phyloP scores from a whole-genome alignment of 768 basidiomycete genomes.

The Tephrocybe sp. region DNA sequence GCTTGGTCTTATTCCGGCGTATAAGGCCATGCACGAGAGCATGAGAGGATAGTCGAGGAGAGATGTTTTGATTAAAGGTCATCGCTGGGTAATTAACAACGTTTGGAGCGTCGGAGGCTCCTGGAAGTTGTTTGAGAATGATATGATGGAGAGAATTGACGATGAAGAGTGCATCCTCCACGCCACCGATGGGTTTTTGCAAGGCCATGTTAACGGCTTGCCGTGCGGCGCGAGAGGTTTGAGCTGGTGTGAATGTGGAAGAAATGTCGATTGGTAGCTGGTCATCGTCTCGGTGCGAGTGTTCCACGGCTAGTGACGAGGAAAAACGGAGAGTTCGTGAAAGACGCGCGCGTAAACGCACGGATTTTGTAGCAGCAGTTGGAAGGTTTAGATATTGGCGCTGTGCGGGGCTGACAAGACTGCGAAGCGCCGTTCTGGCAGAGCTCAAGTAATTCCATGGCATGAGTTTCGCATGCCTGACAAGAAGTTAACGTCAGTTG shows the following conservation, averaged over 20 bases:
- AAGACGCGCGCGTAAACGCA: background rate
- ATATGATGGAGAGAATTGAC: slow-evolving; percentile 57
- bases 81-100: slow-evolving; percentile 34
- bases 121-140: slow-evolving; percentile 18
- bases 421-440: slow-evolving; percentile 40
- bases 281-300: background rate
- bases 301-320: slow-evolving; percentile 3
- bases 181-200: slow-evolving; percentile 28
- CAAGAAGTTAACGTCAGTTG: slow-evolving; percentile 1
- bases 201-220: slow-evolving; percentile 50
- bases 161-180: slow-evolving; percentile 52
- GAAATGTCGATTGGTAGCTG: background rate
- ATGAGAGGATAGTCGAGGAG: slow-evolving; percentile 62
- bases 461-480: slow-evolving; percentile 67
- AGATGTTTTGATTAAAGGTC: slow-evolving; percentile 46
- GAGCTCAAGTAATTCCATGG: slow-evolving; percentile 60
- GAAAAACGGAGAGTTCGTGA: background rate
- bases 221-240: slow-evolving; percentile 22
- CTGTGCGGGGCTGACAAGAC: slow-evolving; percentile 4
- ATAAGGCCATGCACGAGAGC: slow-evolving; percentile 63
- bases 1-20: slow-evolving; percentile 41
- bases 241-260: slow-evolving; percentile 13
- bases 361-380: background rate
- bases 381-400: background rate
- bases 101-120: slow-evolving; percentile 14